phyloP scores from a whole-genome alignment of 1,139 yeast genomes.

The Saccharomyces hybrid region DNA sequence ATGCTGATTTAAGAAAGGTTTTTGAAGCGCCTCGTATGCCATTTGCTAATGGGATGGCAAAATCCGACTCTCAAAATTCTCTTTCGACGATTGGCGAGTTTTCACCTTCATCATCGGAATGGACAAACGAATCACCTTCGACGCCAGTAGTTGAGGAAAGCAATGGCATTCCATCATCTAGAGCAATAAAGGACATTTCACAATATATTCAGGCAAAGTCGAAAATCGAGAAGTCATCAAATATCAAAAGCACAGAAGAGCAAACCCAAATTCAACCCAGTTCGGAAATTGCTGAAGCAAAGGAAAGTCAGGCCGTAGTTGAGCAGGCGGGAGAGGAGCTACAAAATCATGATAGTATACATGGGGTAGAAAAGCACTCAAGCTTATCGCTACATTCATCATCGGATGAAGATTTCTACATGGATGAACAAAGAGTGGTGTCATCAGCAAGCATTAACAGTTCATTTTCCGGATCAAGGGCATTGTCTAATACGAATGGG shows the following conservation, averaged over 20 bases:
- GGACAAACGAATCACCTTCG: conserved; percentile 31
- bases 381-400: conserved; percentile 8
- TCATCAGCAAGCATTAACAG: conserved; percentile 23
- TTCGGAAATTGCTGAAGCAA: background rate
- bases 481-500: conserved; percentile 4
- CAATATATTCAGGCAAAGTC: conserved; percentile 12
- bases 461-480: conserved; percentile 13
- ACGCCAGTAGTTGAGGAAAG: conserved; percentile 8
- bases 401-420: conserved; percentile 18
- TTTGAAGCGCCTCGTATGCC: conserved; percentile 31
- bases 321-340: background rate
- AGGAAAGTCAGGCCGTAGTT: background rate
- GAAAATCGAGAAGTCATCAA: background rate
- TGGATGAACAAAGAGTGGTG: conserved; percentile 17
- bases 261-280: background rate
- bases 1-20: conserved; percentile 23
- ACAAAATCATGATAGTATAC: background rate
- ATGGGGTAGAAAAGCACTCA: conserved; percentile 1
- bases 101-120: conserved; percentile 39
- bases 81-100: conserved; percentile 37
- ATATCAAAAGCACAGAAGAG: background rate
- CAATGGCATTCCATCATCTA: conserved; percentile 23
- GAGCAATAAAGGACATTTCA: conserved; percentile 30
- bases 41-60: conserved; percentile 18
- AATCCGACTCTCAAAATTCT: conserved; percentile 27